phyloP scores from a whole-genome alignment of 345 rosid genomes.

The Gynandropsis gynandra region DNA sequence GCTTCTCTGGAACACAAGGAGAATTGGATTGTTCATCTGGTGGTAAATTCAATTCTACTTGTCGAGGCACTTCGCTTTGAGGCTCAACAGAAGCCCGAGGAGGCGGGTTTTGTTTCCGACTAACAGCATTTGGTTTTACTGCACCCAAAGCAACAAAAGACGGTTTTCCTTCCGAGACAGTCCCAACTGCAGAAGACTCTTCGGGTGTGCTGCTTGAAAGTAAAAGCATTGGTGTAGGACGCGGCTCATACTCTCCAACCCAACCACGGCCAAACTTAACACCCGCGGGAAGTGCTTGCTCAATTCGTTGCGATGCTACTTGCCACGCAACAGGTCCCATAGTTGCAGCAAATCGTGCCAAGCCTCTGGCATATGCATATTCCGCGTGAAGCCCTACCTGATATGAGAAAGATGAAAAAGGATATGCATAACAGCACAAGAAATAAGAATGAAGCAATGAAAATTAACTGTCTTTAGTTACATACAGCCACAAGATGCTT shows the following conservation, averaged over 20 bases:
- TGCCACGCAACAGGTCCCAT: constrained; percentile 68
- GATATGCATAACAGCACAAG: constrained; percentile 11
- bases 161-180: no score
- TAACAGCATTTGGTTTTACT: no score
- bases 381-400: constrained; percentile 86
- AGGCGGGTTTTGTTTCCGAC: no score
- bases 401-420: constrained; percentile 19
- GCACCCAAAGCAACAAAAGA: no score
- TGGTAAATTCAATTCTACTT: no score
- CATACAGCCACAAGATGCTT: constrained; percentile 83
- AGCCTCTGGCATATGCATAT: constrained; percentile 69
- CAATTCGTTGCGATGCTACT: constrained; percentile 49
- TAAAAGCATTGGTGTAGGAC: no score
- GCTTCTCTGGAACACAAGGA: no score
- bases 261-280: constrained; percentile 74
- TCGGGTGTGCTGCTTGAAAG: no score
- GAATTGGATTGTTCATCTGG: no score
- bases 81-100: no score
- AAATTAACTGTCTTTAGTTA: constrained; percentile 10
- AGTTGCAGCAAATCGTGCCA: constrained; percentile 70
- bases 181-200: no score
- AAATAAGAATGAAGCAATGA: constrained; percentile 11
- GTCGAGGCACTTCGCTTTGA: no score
- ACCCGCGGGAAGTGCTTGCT: constrained; percentile 49
- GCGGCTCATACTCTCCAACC: constrained; percentile 79